Conservation (phyloP, 257 asterid genomes). For the Solanum rostratum region DNA sequence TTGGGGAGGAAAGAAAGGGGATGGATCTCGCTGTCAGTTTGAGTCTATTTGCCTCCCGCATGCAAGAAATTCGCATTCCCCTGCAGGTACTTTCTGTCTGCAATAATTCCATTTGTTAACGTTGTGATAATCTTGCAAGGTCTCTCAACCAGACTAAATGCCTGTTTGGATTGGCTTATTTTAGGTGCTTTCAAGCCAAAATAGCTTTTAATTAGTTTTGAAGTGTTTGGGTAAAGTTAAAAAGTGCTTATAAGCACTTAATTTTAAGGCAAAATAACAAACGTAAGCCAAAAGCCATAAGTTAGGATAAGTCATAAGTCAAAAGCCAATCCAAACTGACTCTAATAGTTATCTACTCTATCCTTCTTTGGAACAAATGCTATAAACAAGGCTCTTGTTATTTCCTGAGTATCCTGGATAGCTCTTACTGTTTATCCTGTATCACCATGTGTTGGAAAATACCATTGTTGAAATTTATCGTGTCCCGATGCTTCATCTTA, state of each 20-base stretch:
- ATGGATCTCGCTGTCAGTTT: slow-evolving; percentile 99
- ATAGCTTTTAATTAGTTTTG: too few species aligned
- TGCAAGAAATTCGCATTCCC: slow-evolving; percentile 95
- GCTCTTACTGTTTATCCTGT: neutral
- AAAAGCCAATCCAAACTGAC: too few species aligned
- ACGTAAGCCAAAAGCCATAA: too few species aligned
- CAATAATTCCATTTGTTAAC: neutral
- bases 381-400: neutral
- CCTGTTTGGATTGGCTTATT: too few species aligned
- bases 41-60: slow-evolving; percentile 94
- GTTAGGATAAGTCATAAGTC: too few species aligned
- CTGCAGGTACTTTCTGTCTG: slow-evolving; percentile 58
- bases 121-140: neutral
- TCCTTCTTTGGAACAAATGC: neutral
- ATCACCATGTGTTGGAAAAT: neutral
- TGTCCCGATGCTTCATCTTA: neutral
- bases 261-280: too few species aligned
- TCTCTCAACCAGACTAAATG: neutral
- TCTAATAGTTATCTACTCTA: neutral
- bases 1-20: slow-evolving; percentile 98
- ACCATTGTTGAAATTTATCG: neutral
- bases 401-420: neutral
- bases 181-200: too few species aligned
- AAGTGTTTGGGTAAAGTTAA: too few species aligned
- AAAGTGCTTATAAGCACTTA: too few species aligned